Base-by-base conservation (phyloP, 2,329 filamentous ascomycete species). In the Albophoma yamanashiensis region DNA sequence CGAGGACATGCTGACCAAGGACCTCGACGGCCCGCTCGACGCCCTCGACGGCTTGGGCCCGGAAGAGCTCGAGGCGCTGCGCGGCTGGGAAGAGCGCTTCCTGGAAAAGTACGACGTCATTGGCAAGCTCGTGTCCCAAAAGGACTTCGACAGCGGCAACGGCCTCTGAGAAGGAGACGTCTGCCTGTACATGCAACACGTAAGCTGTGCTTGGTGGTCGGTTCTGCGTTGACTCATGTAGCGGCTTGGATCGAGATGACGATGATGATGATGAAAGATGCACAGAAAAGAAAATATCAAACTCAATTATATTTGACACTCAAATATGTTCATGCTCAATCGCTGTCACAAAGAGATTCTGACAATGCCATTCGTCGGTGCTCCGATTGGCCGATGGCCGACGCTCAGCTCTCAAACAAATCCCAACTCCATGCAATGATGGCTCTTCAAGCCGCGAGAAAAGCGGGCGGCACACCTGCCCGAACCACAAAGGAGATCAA, bases 101-200 rank as follows among this genome's bases (percentile, higher is more conserved):
- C 77, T 82, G 62, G 89, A 93, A 75, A 97, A 99, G 81, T 99
- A 99, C 74, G 78, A 96, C 31, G 85, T 97, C n/a, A 91, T 99
- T 17, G 94, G 94, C 25, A 89, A 85, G 75, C 75, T 99, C 69
- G 89, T 97, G 31, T 75, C 82, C 1, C 76, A 74, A 31, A 74
- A 68, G 3, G 77, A 82, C 27, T 75, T 65, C 60, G 63, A 66
- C 42, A 58, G 64, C 22, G 45, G 47, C 47, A 25, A 25, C 5
- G 22, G 17, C 17, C 15, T 15, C 50, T 17, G 27, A n/a, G 5
- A n/a, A 20, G 20, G 34, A 34, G 31, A 34, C 34, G 50, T n/a
- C 27, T 6, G 50, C 4, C 27, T 5, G 27, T 31, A 31, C 27
- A 31, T 31, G 27, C 3, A 31, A 31, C 34, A 27, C 27, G 15